These are phyloP conservation scores for Beauveria sp. DNA, from an alignment of 2,329 filamentous ascomycete genomes.

Conservation along the genomic window DNA sequence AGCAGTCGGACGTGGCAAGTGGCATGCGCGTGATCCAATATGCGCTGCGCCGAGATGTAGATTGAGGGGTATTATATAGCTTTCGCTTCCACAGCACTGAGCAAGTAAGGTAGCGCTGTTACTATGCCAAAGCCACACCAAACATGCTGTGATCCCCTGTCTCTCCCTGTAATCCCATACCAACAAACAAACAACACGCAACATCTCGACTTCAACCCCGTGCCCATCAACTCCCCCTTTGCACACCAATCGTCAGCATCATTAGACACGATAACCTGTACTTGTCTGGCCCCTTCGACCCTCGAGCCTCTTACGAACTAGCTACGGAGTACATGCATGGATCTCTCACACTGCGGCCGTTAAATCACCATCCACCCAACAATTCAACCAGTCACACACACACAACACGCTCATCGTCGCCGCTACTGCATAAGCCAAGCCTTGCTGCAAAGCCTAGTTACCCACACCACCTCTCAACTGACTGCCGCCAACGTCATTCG, in stretches of 20 bases:
- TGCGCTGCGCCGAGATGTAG: background rate
- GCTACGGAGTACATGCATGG: background rate
- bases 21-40: background rate
- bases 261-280: background rate
- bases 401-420: background rate
- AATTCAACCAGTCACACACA: constrained; percentile 2
- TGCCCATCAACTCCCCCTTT: background rate
- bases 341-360: background rate
- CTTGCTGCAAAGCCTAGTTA: background rate
- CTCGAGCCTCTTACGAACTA: background rate
- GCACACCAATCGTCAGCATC: background rate
- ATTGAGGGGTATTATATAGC: background rate
- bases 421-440: background rate
- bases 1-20: background rate
- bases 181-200: background rate
- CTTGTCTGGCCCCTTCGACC: background rate
- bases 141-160: background rate
- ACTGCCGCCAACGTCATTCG: constrained; percentile 7
- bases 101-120: background rate
- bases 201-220: background rate
- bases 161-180: background rate
- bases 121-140: background rate
- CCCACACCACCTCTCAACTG: constrained; percentile 3
- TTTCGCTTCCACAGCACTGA: no score
- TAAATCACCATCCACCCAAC: background rate